Percentiles rank a stretch among this genome's conserved stretches.
Conservation (phyloP, 2,329 filamentous ascomycete genomes). For the Oidium heveae region DNA sequence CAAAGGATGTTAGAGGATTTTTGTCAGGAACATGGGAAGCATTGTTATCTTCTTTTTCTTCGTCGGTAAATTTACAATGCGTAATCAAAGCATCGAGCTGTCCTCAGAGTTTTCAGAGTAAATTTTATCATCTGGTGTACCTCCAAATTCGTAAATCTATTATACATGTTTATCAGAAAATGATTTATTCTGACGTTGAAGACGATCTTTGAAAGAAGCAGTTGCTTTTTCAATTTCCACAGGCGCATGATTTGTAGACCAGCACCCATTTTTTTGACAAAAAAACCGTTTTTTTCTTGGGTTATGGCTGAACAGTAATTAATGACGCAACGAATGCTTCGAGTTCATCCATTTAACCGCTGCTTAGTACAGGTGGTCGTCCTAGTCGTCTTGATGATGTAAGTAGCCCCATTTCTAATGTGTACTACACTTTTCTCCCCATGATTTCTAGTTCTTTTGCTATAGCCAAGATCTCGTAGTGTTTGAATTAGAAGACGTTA, state of each 20-base stretch:
- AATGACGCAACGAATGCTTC: too few species aligned
- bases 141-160: neutral
- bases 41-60: neutral
- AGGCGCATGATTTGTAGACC: neutral
- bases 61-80: neutral
- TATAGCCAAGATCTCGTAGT: too few species aligned
- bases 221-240: neutral
- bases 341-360: too few species aligned
- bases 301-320: too few species aligned
- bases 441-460: too few species aligned
- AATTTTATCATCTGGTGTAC: neutral
- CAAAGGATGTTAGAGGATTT: neutral
- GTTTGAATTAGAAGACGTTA: too few species aligned
- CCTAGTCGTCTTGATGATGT: too few species aligned
- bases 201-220: neutral
- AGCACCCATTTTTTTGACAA: constrained; percentile 1
- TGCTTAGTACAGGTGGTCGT: too few species aligned
- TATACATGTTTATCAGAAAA: neutral
- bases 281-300: neutral
- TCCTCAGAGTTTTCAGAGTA: neutral
- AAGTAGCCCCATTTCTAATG: too few species aligned
- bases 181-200: neutral
- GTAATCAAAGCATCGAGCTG: neutral
- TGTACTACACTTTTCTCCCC: too few species aligned
- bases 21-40: neutral